Percentiles rank a stretch among this genome's conserved stretches.
Conservation (phyloP, 2,329 filamentous ascomycete species). For the Balansia obtecta region DNA sequence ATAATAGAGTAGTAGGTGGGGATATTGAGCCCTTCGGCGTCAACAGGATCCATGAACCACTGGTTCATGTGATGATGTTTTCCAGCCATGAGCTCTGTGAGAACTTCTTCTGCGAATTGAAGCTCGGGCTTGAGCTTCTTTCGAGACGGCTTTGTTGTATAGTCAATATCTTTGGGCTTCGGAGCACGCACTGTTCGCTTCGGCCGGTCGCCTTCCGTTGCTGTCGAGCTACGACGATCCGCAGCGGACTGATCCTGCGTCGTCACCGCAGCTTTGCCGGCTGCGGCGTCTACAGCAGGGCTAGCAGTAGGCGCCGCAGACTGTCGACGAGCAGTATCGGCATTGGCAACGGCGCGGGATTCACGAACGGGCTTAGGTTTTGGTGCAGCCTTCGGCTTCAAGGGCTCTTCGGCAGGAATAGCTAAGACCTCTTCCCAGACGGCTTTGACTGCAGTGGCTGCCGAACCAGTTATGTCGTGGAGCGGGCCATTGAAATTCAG, state of each 20-base stretch:
- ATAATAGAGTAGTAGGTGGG: conserved; percentile 87
- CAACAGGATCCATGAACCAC: conserved; percentile 74
- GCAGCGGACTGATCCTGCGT: conserved; percentile 10
- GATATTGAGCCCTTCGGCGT: conserved; percentile 87
- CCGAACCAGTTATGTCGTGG: conserved; percentile 56
- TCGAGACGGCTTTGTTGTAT: conserved; percentile 60
- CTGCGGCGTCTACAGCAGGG: conserved; percentile 14
- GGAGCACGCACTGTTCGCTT: conserved; percentile 92
- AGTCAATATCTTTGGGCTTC: conserved; percentile 83
- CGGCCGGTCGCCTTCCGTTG: conserved; percentile 63
- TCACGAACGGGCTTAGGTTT: conserved; percentile 26
- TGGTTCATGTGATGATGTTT: conserved; percentile 57
- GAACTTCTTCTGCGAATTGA: conserved; percentile 74
- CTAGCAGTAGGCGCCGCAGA: conserved; percentile 18
- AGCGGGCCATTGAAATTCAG: conserved; percentile 68
- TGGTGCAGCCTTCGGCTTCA: conserved; percentile 39
- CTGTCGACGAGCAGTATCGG: conserved; percentile 17
- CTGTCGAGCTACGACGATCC: conserved; percentile 57
- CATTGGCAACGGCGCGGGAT: conserved; percentile 16
- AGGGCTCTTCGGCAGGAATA: conserved; percentile 39
- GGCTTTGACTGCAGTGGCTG: conserved; percentile 41
- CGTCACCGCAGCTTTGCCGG: conserved; percentile 9
- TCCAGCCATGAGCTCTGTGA: conserved; percentile 64
- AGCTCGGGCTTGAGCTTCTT: conserved; percentile 85
- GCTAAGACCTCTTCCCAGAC: conserved; percentile 34